Evolutionary conservation across 1,284 basidiomycete species (phyloP), one percentile per base, ranked within the genome.

Genomic region (Cryptococcus maquisensis): DNA sequence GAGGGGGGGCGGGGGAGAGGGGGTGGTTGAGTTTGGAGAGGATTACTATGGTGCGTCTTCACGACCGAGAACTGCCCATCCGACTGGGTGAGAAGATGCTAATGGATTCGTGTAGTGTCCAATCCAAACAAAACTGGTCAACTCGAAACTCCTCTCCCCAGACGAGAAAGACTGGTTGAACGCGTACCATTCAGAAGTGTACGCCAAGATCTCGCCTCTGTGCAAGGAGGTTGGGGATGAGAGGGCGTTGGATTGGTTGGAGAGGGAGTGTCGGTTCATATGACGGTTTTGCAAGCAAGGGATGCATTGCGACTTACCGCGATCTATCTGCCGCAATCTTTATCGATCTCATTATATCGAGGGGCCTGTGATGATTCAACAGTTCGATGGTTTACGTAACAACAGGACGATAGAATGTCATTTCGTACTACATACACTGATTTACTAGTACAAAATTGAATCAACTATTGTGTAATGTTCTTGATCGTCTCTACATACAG

Each of bases 41-140:
- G 57, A 80, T 96, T 54, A 95, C 93, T 0, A 83, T 93, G 87
- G 81, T 83, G 40, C 36, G 76, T 65, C 18, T n/a, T 15, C 20
- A 6, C 43, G 12, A 47, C 20, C 16, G 15, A 24, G 1, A 46
- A n/a, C n/a, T n/a, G n/a, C n/a, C n/a, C n/a, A n/a, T n/a, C n/a
- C n/a, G n/a, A n/a, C n/a, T n/a, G 10, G 28, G 10, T 6, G 28
- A 32, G 10, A 32, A 10, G 10, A 32, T 6, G 28, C 28, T 32
- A 10, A 32, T 15, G 3, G 18, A 10, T 13, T 8, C n/a, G 20
- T 36, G 32, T 59, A 86, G 86, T 88, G 83, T 60, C 95, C 95
- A 0, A 92, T 98, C 41, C 89, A 95, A 66, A 89, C 86, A 55
- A 89, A 84, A 54, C 80, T 98, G 43, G 77, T 98, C 40, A 86